A percentile compares a stretch with the other conserved stretches of the same genome.
Evolutionary conservation across 1,139 yeast species (phyloP).

Genomic region (Candida dubliniensis): DNA sequence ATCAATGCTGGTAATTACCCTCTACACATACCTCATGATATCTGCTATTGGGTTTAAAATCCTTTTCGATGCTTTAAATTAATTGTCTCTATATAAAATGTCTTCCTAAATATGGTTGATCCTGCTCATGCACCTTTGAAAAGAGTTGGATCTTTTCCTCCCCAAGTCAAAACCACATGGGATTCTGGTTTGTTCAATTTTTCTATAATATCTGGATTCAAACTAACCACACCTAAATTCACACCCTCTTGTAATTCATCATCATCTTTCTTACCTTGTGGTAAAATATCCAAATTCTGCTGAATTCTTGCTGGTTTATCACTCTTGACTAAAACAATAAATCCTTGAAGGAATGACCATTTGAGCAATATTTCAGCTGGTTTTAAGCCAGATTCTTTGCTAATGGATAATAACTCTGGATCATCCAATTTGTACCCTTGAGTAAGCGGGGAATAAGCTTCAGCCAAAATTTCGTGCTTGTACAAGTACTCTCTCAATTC

Average conservation of each 20-base stretch:
- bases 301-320: constrained; percentile 48
- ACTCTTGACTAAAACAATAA: constrained; percentile 73
- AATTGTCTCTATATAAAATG: background rate
- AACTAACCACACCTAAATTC: constrained; percentile 34
- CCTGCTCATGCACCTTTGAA: constrained; percentile 11
- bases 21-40: background rate
- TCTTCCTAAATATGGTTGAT: background rate
- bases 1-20: background rate
- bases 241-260: constrained; percentile 25
- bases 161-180: constrained; percentile 31
- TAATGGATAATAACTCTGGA: constrained; percentile 40
- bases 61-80: background rate
- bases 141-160: constrained; percentile 29
- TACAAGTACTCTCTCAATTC: constrained; percentile 39
- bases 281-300: constrained; percentile 35
- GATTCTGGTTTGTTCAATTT: constrained; percentile 37
- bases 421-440: constrained; percentile 57
- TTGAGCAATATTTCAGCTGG: constrained; percentile 33
- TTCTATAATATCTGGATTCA: constrained; percentile 31
- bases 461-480: constrained; percentile 46
- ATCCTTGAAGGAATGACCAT: constrained; percentile 53
- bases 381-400: constrained; percentile 23
- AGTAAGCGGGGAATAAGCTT: constrained; percentile 73
- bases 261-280: constrained; percentile 27
- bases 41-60: too few species aligned